Base-by-base conservation (phyloP, 257 asterid genomes). In the Paraleonurus japonicus region DNA sequence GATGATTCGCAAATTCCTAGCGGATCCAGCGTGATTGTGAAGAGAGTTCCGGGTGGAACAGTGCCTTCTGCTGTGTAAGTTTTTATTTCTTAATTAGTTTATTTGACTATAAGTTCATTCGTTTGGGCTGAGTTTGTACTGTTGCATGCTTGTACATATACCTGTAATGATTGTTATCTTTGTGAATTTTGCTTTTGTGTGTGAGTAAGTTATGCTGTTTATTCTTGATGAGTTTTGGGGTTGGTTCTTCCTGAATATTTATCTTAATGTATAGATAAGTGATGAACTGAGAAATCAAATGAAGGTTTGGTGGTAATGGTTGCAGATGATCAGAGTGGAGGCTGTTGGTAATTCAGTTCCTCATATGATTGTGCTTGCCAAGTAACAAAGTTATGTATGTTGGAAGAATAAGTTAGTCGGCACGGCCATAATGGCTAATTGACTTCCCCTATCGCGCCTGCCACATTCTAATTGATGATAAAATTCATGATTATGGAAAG, bases 11-110 rank as follows among this genome's bases (percentile, higher is more conserved):
- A 80, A 63, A 90, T 92, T 70, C 89, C 84, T 1, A 85, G 84
- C 39, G 97, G 97, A 63, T 83, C 96, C 65, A 83, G 85, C 78
- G 92, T 92, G 71, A 88, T 90, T 71, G 81, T 90, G 27, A 92
- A 74, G 83, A 85, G 98, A 80, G 91, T 90, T 78, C 98, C 98
- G 1, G 87, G 89, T 28, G 80, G 76, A 66, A 81, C 73, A 22
- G 51, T 60, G 61, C 84, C 86, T 9, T 32, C 77, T 24, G 70
- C 77, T 58, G 48, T 51, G 98, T 90, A 71, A 81, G 98, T 82
- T 67, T 23, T 30, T 35, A 10, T 37, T 22, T 22, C 48, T 45
- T 16, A 19, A 61, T 60, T n/a, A 9, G 15, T 33, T 66, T 19
- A n/a, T 24, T 48, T 57, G 16, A 26, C 23, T 74, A 26, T 50